Evolutionary conservation across 192 early-diverging fungal species (phyloP), one percentile per base, ranked within the genome.

Genomic region (Backusella sp.): DNA sequence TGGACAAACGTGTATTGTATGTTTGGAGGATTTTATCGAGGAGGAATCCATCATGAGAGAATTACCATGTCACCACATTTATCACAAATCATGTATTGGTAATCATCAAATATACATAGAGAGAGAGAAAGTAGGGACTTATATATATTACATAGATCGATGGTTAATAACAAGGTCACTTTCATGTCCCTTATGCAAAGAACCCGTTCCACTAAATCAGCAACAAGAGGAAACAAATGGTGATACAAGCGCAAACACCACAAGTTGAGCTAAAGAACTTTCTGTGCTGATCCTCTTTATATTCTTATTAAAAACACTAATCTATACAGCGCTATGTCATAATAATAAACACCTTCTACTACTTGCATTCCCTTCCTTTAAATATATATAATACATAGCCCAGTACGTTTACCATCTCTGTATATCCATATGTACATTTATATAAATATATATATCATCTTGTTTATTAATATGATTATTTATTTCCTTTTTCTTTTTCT

Each of bases 181-280:
- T 26, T 62, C 56, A 28, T 62, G 56, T 62, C 56, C 56, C 0
- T 62, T 62, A 68, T 68, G 66, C 8, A 68, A 68, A 68, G 32
- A 68, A 3, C 17, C 66, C 7, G 1, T 68, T 32, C 12, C 36
- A 3, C 1, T 68, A 19, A 19, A 15, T 8, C 30, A 68, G 3
- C 19, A 21, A 19, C 12, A 36, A 35, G 35, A 37, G 15, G 32
- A 35, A 67, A 8, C 19, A 67, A 67, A 11, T 49, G 46, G 46
- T n/a, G 46, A 49, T 4, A 8, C 66, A 17, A 37, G 32, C 1
- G 37, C 32, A 68, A 68, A 4, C n/a, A 36, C 7, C 17, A 34
- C 66, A 68, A 68, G 34, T 32, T 68, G 35, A 68, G 15, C 23
- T 21, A 32, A 68, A 35, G 53, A 26, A 59, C 23, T 21, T 53